Evolutionary conservation across 768 basidiomycete genomes (phyloP).

Genomic region (Lactifluus hygrophoroides): DNA sequence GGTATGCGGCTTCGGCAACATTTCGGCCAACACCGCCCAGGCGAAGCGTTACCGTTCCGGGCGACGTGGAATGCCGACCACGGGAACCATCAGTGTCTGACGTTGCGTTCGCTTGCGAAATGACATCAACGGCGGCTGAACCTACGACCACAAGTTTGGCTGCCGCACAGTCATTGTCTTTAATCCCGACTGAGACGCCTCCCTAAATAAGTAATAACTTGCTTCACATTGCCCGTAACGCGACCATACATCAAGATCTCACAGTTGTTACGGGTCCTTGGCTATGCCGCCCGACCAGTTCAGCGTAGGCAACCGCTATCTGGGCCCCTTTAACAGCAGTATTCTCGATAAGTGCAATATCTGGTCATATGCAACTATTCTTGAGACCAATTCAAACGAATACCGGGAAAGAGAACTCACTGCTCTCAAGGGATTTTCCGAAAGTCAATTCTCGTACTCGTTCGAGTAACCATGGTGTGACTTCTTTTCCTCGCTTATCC

Average conservation of each 20-base stretch:
- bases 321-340: slow-evolving; percentile 73
- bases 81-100: slow-evolving; percentile 26
- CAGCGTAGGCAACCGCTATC: slow-evolving; percentile 71
- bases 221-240: background rate
- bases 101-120: slow-evolving; percentile 39
- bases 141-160: slow-evolving; percentile 69
- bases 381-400: no score
- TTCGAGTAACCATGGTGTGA: slow-evolving; percentile 87
- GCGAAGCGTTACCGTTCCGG: slow-evolving; percentile 63
- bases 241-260: background rate
- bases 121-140: slow-evolving; percentile 85
- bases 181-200: background rate
- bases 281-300: slow-evolving; percentile 28
- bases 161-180: slow-evolving; percentile 1
- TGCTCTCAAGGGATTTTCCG: slow-evolving; percentile 65
- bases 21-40: slow-evolving; percentile 94
- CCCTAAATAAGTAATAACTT: background rate
- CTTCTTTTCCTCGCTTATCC: slow-evolving; percentile 76
- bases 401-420: slow-evolving; percentile 35
- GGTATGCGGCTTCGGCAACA: slow-evolving; percentile 82
- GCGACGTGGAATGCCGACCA: slow-evolving; percentile 62
- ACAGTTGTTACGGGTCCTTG: slow-evolving; percentile 4
- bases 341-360: slow-evolving; percentile 85
- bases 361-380: slow-evolving; percentile 28
- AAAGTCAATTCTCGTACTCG: slow-evolving; percentile 75